A percentile compares a stretch with the other conserved stretches of the same genome.
These are phyloP conservation scores for Lodderomyces beijingensis DNA, from an alignment of 1,139 yeast species.

Conservation along the genomic window DNA sequence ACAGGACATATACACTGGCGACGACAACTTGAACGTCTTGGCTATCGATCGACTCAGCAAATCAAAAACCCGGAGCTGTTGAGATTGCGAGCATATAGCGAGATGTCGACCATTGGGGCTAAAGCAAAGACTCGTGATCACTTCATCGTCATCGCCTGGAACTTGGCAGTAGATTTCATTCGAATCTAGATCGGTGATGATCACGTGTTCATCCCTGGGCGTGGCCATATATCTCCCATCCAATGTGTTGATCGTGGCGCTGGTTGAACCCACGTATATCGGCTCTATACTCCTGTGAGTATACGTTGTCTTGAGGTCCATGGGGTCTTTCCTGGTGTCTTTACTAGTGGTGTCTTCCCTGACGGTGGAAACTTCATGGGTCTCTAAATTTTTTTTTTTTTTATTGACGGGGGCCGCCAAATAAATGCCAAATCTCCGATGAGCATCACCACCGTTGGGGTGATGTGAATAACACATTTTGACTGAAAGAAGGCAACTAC, in stretches of 20 bases:
- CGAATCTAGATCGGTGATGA: constrained; percentile 58
- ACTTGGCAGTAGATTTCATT: constrained; percentile 57
- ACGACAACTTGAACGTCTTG: constrained; percentile 55
- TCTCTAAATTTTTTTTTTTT: constrained; percentile 2
- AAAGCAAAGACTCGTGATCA: constrained; percentile 66
- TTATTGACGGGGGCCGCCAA: too few relatives aligned
- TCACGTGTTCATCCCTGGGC: constrained; percentile 69
- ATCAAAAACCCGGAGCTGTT: constrained; percentile 67
- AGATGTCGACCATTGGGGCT: constrained; percentile 72
- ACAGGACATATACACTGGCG: constrained; percentile 79
- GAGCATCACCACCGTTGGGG: too few relatives aligned
- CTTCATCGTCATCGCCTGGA: constrained; percentile 78
- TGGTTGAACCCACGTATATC: constrained; percentile 79
- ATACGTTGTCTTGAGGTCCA: constrained; percentile 29
- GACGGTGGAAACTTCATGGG: too few relatives aligned
- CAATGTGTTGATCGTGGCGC: constrained; percentile 57
- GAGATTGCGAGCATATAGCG: constrained; percentile 79
- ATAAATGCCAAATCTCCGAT: too few relatives aligned
- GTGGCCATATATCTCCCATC: constrained; percentile 76
- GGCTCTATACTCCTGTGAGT: constrained; percentile 47
- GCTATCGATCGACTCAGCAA: constrained; percentile 41
- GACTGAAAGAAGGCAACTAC: too few relatives aligned
- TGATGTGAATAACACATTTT: too few relatives aligned
- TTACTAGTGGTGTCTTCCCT: too few relatives aligned
- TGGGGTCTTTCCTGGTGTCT: too few relatives aligned